Percentiles rank a stretch among this genome's conserved stretches.
phyloP scores from a whole-genome alignment of 1,284 basidiomycete genomes.

The Sporisorium reilianum region DNA sequence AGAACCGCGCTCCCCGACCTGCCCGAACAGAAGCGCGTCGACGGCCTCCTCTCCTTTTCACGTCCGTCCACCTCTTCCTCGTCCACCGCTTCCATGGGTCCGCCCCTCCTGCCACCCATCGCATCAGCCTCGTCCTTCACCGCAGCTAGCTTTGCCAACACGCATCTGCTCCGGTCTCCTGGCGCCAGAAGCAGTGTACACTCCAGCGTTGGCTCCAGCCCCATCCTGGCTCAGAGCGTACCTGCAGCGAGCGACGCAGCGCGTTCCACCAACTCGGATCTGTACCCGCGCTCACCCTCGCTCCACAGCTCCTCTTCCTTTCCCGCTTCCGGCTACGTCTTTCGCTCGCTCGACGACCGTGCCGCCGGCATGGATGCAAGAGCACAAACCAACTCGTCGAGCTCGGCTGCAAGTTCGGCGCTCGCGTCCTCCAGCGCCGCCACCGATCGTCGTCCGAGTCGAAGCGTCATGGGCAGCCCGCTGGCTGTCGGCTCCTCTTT shows the following conservation, averaged over 20 bases:
- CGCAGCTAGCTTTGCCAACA: slow-evolving; percentile 6
- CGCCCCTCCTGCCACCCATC: slow-evolving; percentile 25
- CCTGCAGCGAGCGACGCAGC: neutral
- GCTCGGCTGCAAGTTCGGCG: slow-evolving; percentile 10
- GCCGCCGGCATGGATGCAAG: neutral
- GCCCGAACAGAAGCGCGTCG: slow-evolving; percentile 29
- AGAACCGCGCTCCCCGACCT: slow-evolving; percentile 31
- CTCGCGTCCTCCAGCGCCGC: neutral
- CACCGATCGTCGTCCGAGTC: slow-evolving; percentile 18
- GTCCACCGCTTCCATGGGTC: slow-evolving; percentile 2
- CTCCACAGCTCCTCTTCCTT: slow-evolving; percentile 31
- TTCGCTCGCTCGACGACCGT: slow-evolving; percentile 19
- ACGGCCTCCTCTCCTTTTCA: slow-evolving; percentile 9
- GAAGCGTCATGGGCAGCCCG: slow-evolving; percentile 18
- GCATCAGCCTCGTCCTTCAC: slow-evolving; percentile 16
- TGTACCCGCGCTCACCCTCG: slow-evolving; percentile 33
- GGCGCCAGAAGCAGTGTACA: slow-evolving; percentile 11
- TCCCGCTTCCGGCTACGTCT: slow-evolving; percentile 7
- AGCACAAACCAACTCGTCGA: slow-evolving; percentile 12
- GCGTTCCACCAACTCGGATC: slow-evolving; percentile 18
- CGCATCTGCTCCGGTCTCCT: slow-evolving; percentile 4
- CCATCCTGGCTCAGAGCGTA: slow-evolving; percentile 17
- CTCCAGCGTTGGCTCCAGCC: slow-evolving; percentile 28
- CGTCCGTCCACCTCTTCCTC: slow-evolving; percentile 30
- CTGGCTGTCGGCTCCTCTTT: slow-evolving; percentile 12